Evolutionary conservation across 1,139 yeast species (phyloP), one percentile per base, ranked within the genome.

Genomic region (Geotrichum restrictum): DNA sequence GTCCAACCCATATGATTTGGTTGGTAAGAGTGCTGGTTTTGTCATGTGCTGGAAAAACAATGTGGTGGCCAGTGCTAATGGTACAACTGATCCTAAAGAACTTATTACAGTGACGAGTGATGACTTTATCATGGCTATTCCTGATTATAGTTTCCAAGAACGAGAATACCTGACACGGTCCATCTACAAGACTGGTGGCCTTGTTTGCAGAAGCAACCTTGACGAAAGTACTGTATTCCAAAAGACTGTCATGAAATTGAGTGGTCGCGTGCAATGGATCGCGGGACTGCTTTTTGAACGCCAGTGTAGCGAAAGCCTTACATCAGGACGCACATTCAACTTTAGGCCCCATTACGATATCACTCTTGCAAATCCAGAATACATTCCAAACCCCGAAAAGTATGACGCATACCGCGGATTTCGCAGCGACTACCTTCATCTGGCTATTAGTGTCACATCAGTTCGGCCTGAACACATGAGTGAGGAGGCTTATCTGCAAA

Each of bases 341-440:
- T 81, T 82, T 56, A 74, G 69, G 32, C 88, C 94, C 0, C 97
- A 91, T 67, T 85, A 83, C 66, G 80, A 83, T 3, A 76, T 89
- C 7, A 70, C 78, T 24, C 68, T 88, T 38, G 74, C 71, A 51
- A 81, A 85, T 62, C 96, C 96, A 0, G 73, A 79, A 3, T 80
- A 64, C 62, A 79, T 86, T 3, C 61, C 72, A 10, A 73, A 76
- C 54, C 48, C 59, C 3, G 65, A 69, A 1, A 68, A 64, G 0
- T 83, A 83, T 61, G 98, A 93, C 66, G 87, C 96, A 0, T 91
- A 83, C 63, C 66, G 67, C 3, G 94, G 88, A 0, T 91, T 86
- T 70, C 73, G 98, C 64, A 82, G 94, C 52, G 82, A 86, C 50
- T 86, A 78, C 61, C 75, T 89, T 16, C 96, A 88, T 64, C 73